phyloP scores from a whole-genome alignment of 108 stramenopile genomes.

The Nitzschia sp. region DNA sequence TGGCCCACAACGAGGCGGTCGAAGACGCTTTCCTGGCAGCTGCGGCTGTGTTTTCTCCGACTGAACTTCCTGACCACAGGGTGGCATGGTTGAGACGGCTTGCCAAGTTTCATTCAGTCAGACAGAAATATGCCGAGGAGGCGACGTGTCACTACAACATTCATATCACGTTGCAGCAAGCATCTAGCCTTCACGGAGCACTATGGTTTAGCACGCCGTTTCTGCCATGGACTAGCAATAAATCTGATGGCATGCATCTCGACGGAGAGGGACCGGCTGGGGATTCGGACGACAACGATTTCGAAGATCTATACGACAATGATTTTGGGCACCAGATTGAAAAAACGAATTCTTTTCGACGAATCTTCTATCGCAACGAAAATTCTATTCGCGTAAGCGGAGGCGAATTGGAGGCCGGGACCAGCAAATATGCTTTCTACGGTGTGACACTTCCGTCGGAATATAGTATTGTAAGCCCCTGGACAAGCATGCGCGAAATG shows the following conservation, averaged over 20 bases:
- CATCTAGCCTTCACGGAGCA: constrained; percentile 69
- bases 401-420: constrained; percentile 68
- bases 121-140: constrained; percentile 82
- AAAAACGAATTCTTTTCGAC: constrained; percentile 63
- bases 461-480: constrained; percentile 62
- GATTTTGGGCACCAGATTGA: constrained; percentile 54
- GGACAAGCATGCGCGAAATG: constrained; percentile 75
- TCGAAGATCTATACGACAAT: constrained; percentile 46
- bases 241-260: constrained; percentile 59
- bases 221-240: constrained; percentile 79
- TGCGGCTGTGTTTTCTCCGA: constrained; percentile 85
- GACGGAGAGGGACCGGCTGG: constrained; percentile 64
- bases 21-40: constrained; percentile 87
- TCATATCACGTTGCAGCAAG: constrained; percentile 70
- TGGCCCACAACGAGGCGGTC: constrained; percentile 83
- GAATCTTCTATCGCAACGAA: constrained; percentile 86
- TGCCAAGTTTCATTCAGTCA: constrained; percentile 79
- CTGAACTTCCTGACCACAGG: constrained; percentile 85
- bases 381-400: constrained; percentile 71
- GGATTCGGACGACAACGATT: constrained; percentile 52
- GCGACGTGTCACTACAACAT: constrained; percentile 86
- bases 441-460: constrained; percentile 79
- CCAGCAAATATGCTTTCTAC: constrained; percentile 71
- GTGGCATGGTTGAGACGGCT: constrained; percentile 83
- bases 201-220: constrained; percentile 87